phyloP scores from a whole-genome alignment of 2,329 filamentous ascomycete species.

The Harringtonia aguacate region DNA sequence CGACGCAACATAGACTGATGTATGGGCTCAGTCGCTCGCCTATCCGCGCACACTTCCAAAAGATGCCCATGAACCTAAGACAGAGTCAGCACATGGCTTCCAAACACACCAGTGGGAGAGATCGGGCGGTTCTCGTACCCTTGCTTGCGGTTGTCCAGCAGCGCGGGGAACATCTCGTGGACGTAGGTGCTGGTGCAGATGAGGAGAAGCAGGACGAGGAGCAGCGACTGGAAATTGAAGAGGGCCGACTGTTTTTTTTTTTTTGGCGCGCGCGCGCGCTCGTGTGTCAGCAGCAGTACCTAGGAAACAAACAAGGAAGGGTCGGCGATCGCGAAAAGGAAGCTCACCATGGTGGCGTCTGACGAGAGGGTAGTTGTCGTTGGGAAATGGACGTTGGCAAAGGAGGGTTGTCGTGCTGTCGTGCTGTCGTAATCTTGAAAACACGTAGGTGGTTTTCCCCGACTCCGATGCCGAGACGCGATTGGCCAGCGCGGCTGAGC shows the following conservation, averaged over 20 bases:
- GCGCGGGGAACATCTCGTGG: slow-evolving; percentile 77
- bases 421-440: not conserved
- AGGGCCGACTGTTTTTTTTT: slow-evolving; percentile 62
- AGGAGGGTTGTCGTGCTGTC: not conserved
- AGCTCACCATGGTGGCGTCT: too few species aligned
- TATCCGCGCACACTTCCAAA: slow-evolving; percentile 92
- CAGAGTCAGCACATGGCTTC: too few species aligned
- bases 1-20: slow-evolving; percentile 82
- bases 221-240: slow-evolving; percentile 97
- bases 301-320: too few species aligned
- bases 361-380: not conserved
- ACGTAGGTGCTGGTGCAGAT: slow-evolving; percentile 95
- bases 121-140: too few species aligned
- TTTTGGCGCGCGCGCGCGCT: too few species aligned
- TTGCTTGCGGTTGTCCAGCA: slow-evolving; percentile 88
- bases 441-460: not conserved
- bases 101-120: too few species aligned
- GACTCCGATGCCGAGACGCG: not conserved
- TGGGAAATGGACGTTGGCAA: not conserved
- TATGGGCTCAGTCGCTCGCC: slow-evolving; percentile 92
- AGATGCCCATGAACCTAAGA: slow-evolving; percentile 64
- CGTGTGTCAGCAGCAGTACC: too few species aligned
- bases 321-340: too few species aligned
- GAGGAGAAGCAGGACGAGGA: slow-evolving; percentile 86
- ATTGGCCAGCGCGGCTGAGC: not conserved